Base-by-base conservation (phyloP, 2,329 filamentous ascomycete genomes). In the Phialocephala subalpina region DNA sequence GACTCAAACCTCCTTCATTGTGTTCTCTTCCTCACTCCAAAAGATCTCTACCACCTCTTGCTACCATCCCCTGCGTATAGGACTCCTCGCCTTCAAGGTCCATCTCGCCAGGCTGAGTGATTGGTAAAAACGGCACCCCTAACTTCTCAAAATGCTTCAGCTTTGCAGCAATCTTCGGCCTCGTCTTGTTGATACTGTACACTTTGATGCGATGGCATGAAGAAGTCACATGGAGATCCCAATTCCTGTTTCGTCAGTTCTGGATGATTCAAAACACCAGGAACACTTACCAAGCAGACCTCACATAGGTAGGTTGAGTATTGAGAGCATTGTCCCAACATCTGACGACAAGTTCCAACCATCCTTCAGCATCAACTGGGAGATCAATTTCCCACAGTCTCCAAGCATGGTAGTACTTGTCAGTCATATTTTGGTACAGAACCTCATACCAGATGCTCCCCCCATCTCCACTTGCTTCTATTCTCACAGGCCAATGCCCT, bases 141-240 rank as follows among this genome's bases (percentile, higher is more conserved):
- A 77, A 76, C 18, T 82, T 76, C 65, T 88, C 82, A 36, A 90
- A 79, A 67, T 52, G 9, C 9, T 52, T 29, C 25, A 52, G 12
- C 86, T 79, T 40, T 76, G 77, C 20, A 79, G 81, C 0, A 20
- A 87, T 90, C 3, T 69, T 69, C 0, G 82, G 80, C 40, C 78
- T 82, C 1, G 76, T 79, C 69, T 77, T 82, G 76, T 90, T 90
- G 61, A 90, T 82, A 70, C 87, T 90, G 75, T 89, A 91, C 5
- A 90, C 76, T 59, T 82, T 84, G 70, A 90, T 81, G 1, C 86
- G 80, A 68, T 90, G 88, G 64, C 85, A 88, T 0, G 83, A 87
- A 4, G 82, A 86, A 0, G 88, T 91, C 2, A 91, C 87, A 72
- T 90, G 88, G n/a, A 90, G 76, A 22, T 85, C 87, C 87, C 87